These are phyloP conservation scores for Ceratocystis cacaofunesta DNA, from an alignment of 2,329 filamentous ascomycete genomes.

Conservation along the genomic window DNA sequence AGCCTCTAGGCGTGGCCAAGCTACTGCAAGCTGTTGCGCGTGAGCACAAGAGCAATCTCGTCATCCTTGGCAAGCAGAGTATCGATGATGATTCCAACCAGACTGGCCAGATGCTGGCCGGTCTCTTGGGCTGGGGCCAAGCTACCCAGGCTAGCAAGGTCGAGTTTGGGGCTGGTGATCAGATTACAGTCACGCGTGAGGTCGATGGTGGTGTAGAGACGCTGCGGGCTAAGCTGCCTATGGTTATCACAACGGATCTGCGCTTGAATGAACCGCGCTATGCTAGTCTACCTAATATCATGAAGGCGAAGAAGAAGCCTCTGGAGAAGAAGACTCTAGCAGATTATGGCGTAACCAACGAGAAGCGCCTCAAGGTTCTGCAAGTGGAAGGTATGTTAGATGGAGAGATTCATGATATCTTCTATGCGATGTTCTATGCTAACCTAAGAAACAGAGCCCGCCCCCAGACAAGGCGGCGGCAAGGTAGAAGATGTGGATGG, in stretches of 20 bases:
- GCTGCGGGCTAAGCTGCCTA: slow-evolving; percentile 66
- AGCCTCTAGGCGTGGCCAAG: slow-evolving; percentile 88
- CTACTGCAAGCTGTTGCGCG: slow-evolving; percentile 66
- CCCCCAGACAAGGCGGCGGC: slow-evolving; percentile 74
- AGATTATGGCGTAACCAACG: slow-evolving; percentile 65
- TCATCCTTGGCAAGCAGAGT: slow-evolving; percentile 91
- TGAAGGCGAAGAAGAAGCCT: slow-evolving; percentile 99
- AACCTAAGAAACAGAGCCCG: slow-evolving; percentile 47
- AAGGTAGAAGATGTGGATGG: slow-evolving; percentile 97
- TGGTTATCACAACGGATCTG: slow-evolving; percentile 91
- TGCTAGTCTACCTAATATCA: slow-evolving; percentile 91
- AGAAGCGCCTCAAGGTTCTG: slow-evolving; percentile 68
- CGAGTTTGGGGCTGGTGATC: slow-evolving; percentile 54
- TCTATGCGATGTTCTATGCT: slow-evolving; percentile 11
- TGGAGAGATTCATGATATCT: slow-evolving; percentile 1
- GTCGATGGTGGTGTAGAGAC: slow-evolving; percentile 94
- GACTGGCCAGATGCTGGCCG: slow-evolving; percentile 96
- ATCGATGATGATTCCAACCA: slow-evolving; percentile 94
- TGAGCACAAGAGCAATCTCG: slow-evolving; percentile 75
- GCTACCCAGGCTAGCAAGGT: slow-evolving; percentile 86
- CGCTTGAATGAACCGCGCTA: slow-evolving; percentile 90
- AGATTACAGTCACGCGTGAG: slow-evolving; percentile 69
- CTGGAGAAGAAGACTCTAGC: slow-evolving; percentile 77
- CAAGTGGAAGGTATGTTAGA: slow-evolving; percentile 61
- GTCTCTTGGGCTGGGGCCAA: slow-evolving; percentile 81